Conservation (phyloP, 768 basidiomycete species). For the Collybia nuda region DNA sequence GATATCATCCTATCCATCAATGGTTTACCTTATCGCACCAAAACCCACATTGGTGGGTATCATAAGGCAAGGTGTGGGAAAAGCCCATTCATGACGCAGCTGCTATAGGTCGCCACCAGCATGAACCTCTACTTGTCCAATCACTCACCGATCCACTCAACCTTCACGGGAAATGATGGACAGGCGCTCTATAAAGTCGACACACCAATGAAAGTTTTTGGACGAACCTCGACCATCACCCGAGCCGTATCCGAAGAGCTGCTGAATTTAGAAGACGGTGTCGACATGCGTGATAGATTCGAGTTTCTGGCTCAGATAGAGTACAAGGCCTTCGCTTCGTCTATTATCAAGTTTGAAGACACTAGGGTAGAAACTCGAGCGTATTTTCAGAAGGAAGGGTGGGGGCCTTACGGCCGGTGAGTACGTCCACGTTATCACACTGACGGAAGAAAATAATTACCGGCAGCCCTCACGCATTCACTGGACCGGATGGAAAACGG, state of each 20-base stretch:
- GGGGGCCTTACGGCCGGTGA: constrained; percentile 20
- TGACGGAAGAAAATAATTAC: too few species aligned
- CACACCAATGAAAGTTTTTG: constrained; percentile 20
- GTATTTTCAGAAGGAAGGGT: constrained; percentile 22
- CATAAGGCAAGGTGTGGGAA: too few species aligned
- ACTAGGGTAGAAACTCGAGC: constrained; percentile 20
- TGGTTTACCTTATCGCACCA: too few species aligned
- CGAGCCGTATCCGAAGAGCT: neutral
- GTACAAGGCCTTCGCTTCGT: constrained; percentile 26
- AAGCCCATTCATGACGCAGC: too few species aligned
- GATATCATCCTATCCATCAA: too few species aligned
- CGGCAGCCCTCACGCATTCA: constrained; percentile 18
- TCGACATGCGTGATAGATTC: constrained; percentile 24
- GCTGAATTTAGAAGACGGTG: neutral
- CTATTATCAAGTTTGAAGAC: constrained; percentile 26
- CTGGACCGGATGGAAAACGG: constrained; percentile 20
- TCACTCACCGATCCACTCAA: constrained; percentile 16
- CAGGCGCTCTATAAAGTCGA: constrained; percentile 16
- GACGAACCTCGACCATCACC: constrained; percentile 4
- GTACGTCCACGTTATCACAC: neutral
- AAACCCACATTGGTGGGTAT: too few species aligned
- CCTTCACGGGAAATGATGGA: constrained; percentile 17
- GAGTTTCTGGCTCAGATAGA: constrained; percentile 31
- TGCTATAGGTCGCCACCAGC: neutral
- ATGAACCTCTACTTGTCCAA: constrained; percentile 18